A percentile compares a stretch with the other conserved stretches of the same genome.
Evolutionary conservation across 129 eudicot species (phyloP).

Genomic region (Centrapalus pauciflorus): DNA sequence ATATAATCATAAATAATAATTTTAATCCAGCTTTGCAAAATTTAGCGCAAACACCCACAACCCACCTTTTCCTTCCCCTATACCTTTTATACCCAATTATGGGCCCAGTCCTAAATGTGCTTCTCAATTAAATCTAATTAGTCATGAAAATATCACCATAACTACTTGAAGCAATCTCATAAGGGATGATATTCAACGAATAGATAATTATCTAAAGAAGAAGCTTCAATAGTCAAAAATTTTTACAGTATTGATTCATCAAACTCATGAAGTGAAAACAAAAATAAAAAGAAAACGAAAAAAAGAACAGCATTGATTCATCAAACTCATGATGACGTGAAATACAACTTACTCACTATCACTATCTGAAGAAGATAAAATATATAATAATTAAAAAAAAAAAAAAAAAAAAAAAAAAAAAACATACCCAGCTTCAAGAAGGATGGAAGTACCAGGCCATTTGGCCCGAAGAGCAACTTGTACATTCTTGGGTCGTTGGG

Average conservation of each 20-base stretch:
- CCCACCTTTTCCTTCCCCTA: too few relatives aligned
- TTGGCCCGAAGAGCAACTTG: slow-evolving; percentile 94
- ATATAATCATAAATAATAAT: too few relatives aligned
- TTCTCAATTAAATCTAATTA: too few relatives aligned
- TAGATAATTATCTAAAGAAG: not conserved
- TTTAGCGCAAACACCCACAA: too few relatives aligned
- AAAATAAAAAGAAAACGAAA: not conserved
- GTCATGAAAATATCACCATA: not conserved
- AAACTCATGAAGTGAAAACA: not conserved
- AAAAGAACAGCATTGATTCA: not conserved
- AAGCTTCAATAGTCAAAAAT: not conserved
- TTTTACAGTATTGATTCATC: not conserved
- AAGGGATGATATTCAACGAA: not conserved
- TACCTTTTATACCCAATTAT: too few relatives aligned
- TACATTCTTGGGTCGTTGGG: slow-evolving; percentile 74
- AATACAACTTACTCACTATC: not conserved
- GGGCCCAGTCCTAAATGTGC: too few relatives aligned
- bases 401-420: not conserved
- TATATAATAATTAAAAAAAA: not conserved
- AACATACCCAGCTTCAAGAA: slow-evolving; percentile 90
- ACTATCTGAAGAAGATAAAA: not conserved
- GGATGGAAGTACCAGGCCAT: slow-evolving; percentile 86
- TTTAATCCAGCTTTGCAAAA: too few relatives aligned
- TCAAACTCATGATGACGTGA: not conserved
- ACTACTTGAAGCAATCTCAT: not conserved